Percentiles rank a stretch among this genome's conserved stretches.
Evolutionary conservation across 2,329 filamentous ascomycete genomes (phyloP).

Genomic region (Myrmaecium sp.): DNA sequence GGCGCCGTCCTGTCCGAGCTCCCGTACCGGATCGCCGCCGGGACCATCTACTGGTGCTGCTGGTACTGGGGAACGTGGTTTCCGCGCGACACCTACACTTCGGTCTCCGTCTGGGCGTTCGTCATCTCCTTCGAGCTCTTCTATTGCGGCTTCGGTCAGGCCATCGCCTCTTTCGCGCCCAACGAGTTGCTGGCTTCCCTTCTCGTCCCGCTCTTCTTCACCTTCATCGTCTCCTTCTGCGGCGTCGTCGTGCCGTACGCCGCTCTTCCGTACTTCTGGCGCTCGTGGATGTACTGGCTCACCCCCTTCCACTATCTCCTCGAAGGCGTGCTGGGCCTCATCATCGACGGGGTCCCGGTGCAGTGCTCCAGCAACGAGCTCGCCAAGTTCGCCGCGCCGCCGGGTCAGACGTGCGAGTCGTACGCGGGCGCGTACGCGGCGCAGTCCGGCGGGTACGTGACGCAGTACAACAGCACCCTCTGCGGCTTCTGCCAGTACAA

Average conservation of each 20-base stretch:
- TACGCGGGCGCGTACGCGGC: constrained; percentile 39
- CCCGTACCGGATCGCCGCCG: constrained; percentile 50
- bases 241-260: constrained; percentile 55
- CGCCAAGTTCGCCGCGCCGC: constrained; percentile 42
- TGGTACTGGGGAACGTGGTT: constrained; percentile 39
- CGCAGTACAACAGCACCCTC: constrained; percentile 34
- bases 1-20: constrained; percentile 51
- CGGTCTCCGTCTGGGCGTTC: constrained; percentile 45
- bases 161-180: constrained; percentile 48
- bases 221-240: constrained; percentile 55
- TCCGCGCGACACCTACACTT: constrained; percentile 37
- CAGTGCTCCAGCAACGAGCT: constrained; percentile 39
- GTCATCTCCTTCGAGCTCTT: constrained; percentile 50
- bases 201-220: constrained; percentile 52
- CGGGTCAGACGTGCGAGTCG: constrained; percentile 40
- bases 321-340: constrained; percentile 41
- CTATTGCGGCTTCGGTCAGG: constrained; percentile 48
- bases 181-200: constrained; percentile 51
- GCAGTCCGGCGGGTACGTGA: constrained; percentile 43
- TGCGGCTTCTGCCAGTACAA: constrained; percentile 50
- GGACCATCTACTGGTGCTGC: constrained; percentile 41
- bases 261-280: constrained; percentile 49
- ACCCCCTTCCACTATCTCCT: constrained; percentile 53
- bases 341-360: constrained; percentile 38
- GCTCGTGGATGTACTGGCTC: constrained; percentile 30